phyloP scores from a whole-genome alignment of 2,329 filamentous ascomycete species.

The Colletotrichum sp. region DNA sequence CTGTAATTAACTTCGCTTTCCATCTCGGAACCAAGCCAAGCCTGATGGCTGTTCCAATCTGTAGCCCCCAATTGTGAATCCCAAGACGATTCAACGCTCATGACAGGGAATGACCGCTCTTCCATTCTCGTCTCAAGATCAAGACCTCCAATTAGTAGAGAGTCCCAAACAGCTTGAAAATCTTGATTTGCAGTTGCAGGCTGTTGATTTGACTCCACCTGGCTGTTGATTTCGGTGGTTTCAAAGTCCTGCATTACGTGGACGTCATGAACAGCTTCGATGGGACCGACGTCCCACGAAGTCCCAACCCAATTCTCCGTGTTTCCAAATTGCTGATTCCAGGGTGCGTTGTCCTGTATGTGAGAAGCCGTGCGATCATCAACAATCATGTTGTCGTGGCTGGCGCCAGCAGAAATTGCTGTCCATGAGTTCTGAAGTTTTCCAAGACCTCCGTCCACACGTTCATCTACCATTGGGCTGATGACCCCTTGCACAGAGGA shows the following conservation, averaged over 20 bases:
- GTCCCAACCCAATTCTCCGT: accelerated
- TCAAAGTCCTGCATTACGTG: accelerated
- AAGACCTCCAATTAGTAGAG: accelerated
- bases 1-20: neutral
- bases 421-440: no score
- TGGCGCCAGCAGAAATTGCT: no score
- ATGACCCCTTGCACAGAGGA: no score
- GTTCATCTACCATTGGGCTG: no score
- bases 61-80: neutral
- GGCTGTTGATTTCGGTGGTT: no score
- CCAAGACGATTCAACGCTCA: neutral
- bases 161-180: accelerated
- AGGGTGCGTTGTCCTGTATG: accelerated
- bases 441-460: no score
- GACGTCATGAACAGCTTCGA: neutral
- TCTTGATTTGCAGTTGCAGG: accelerated
- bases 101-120: accelerated
- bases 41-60: neutral
- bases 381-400: no score
- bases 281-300: accelerated
- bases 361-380: no score
- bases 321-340: neutral
- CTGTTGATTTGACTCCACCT: accelerated
- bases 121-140: neutral
- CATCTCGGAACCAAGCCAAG: neutral